phyloP scores from a whole-genome alignment of 192 early-diverging fungal genomes.

The Rhizophagus clarus region DNA sequence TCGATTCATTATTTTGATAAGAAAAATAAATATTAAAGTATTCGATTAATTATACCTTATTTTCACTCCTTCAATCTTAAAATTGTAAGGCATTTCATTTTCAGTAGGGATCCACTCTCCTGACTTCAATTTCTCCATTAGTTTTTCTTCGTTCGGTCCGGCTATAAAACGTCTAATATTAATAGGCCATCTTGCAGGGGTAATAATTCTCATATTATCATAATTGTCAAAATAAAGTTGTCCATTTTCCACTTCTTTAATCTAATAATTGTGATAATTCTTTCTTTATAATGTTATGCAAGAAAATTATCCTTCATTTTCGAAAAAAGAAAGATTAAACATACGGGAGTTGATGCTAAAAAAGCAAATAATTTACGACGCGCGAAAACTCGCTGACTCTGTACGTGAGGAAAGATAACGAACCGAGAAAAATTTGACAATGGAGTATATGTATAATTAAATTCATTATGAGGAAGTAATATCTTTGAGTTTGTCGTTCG shows the following conservation, averaged over 20 bases:
- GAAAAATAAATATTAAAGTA: neutral
- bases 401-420: no score
- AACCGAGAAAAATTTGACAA: neutral
- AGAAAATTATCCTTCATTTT: neutral
- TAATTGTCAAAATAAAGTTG: conserved; percentile 47
- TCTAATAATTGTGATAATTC: neutral
- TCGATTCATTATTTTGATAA: neutral
- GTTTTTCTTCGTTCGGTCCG: conserved; percentile 32
- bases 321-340: neutral
- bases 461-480: neutral
- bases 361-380: neutral
- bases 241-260: conserved; percentile 25
- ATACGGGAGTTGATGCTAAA: neutral
- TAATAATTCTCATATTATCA: conserved; percentile 33
- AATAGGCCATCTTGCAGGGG: conserved; percentile 42
- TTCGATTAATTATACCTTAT: conserved; percentile 42
- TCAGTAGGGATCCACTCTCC: conserved; percentile 45
- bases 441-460: neutral
- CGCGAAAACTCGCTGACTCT: neutral
- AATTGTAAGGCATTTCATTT: conserved; percentile 50
- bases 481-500: neutral
- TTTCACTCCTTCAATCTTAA: conserved; percentile 49
- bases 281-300: neutral
- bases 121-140: conserved; percentile 35
- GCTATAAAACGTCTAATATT: conserved; percentile 47